A percentile compares a stretch with the other conserved stretches of the same genome.
These are phyloP conservation scores for Suhomyces sp. DNA, from an alignment of 805 yeast genomes.

Conservation along the genomic window DNA sequence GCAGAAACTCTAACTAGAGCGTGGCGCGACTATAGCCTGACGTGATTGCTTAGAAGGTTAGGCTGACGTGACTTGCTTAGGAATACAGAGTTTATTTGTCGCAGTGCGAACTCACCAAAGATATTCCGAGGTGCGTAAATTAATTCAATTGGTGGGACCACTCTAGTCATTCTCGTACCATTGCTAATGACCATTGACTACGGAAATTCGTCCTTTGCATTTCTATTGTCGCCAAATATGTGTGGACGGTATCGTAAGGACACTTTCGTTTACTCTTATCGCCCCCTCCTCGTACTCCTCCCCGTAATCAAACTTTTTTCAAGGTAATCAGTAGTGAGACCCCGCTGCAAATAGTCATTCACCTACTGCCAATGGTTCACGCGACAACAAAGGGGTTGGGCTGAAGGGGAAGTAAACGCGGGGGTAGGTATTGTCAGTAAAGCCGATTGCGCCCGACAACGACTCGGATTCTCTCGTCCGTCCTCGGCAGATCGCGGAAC, in stretches of 20 bases:
- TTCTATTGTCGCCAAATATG: neutral
- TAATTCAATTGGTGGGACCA: neutral
- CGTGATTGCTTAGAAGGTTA: neutral
- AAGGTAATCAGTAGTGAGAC: neutral
- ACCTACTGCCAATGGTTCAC: neutral
- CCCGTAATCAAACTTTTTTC: neutral
- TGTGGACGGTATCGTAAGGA: neutral
- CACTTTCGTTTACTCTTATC: neutral
- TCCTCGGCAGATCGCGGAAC: constrained; percentile 3
- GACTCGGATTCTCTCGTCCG: neutral
- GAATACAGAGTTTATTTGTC: neutral
- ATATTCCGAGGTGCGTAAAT: neutral
- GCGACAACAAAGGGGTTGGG: neutral
- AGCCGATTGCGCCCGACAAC: neutral
- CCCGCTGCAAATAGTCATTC: neutral
- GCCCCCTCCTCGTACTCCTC: neutral
- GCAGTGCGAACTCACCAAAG: neutral
- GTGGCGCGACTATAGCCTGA: neutral
- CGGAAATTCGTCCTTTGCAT: neutral
- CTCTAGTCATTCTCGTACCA: neutral
- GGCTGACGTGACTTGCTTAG: neutral
- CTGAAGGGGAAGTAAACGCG: neutral
- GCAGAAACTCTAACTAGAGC: neutral
- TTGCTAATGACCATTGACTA: neutral
- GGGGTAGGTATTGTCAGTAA: neutral